Conservation (phyloP, 805 yeast species). For the Metschnikowia lunata region DNA sequence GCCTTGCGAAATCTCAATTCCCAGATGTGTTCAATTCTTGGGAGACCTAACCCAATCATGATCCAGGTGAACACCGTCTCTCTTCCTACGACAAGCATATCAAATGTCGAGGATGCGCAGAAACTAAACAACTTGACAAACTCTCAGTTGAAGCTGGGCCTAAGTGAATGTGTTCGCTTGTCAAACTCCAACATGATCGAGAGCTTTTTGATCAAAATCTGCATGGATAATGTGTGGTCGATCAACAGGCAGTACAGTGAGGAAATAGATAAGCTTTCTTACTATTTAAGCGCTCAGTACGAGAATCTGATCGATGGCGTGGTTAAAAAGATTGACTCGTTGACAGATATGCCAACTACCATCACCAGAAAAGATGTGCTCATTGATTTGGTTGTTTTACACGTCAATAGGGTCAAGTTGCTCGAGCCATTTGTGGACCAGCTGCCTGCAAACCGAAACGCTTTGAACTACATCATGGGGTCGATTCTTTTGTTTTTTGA, state of each 20-base stretch:
- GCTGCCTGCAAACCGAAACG: constrained; percentile 26
- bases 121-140: constrained; percentile 18
- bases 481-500: constrained; percentile 31
- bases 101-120: constrained; percentile 7
- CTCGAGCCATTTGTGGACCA: constrained; percentile 47
- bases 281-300: constrained; percentile 19
- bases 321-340: constrained; percentile 18
- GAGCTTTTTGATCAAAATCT: constrained; percentile 45
- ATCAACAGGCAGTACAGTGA: constrained; percentile 40
- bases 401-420: constrained; percentile 48
- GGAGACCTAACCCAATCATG: constrained; percentile 50
- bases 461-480: constrained; percentile 34
- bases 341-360: constrained; percentile 19
- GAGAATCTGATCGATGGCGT: constrained; percentile 12
- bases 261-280: constrained; percentile 36
- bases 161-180: constrained; percentile 45
- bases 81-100: constrained; percentile 19
- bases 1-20: constrained; percentile 46
- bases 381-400: constrained; percentile 43
- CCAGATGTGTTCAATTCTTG: constrained; percentile 47
- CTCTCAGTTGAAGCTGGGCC: constrained; percentile 41
- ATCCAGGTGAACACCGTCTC: constrained; percentile 33
- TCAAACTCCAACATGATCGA: constrained; percentile 50
- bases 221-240: constrained; percentile 35
- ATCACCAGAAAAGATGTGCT: constrained; percentile 33